A percentile compares a stretch with the other conserved stretches of the same genome.
Evolutionary conservation across 2,329 filamentous ascomycete species (phyloP).

Genomic region (Diaporthe sp.): DNA sequence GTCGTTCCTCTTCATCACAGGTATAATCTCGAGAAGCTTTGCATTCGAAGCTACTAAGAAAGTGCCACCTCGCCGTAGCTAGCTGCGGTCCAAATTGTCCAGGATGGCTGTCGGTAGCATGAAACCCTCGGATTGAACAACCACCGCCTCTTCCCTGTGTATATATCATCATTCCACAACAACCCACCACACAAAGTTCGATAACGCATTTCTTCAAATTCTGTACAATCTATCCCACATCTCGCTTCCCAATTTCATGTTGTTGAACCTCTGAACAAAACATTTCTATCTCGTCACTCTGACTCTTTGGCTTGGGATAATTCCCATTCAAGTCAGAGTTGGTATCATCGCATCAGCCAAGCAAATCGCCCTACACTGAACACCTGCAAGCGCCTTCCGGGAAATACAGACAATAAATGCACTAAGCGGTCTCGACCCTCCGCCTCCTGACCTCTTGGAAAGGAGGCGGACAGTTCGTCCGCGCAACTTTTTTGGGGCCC

Average conservation of each 20-base stretch:
- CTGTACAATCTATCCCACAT: slow-evolving; percentile 14
- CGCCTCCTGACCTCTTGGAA: slow-evolving; percentile 54
- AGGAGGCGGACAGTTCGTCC: slow-evolving; percentile 56
- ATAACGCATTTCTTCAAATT: not conserved
- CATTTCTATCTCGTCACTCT: slow-evolving; percentile 11
- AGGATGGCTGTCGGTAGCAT: not conserved
- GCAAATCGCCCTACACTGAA: not conserved
- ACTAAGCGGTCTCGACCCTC: slow-evolving; percentile 52
- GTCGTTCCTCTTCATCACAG: not conserved
- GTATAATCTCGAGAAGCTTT: not conserved
- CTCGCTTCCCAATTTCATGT: not conserved
- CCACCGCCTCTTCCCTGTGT: not conserved
- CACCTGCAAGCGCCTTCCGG: slow-evolving; percentile 15
- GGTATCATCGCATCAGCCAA: slow-evolving; percentile 28
- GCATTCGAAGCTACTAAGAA: not conserved
- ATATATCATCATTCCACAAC: not conserved
- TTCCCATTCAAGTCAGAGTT: slow-evolving; percentile 13
- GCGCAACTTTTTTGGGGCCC: slow-evolving; percentile 48
- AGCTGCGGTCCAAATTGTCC: not conserved
- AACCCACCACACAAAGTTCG: not conserved
- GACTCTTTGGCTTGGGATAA: not conserved
- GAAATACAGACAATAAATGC: not conserved
- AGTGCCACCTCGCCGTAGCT: not conserved
- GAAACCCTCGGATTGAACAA: not conserved
- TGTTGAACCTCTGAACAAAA: not conserved